Conservation (phyloP, 108 stramenopile species). For the Asterionellopsis glacialis region DNA sequence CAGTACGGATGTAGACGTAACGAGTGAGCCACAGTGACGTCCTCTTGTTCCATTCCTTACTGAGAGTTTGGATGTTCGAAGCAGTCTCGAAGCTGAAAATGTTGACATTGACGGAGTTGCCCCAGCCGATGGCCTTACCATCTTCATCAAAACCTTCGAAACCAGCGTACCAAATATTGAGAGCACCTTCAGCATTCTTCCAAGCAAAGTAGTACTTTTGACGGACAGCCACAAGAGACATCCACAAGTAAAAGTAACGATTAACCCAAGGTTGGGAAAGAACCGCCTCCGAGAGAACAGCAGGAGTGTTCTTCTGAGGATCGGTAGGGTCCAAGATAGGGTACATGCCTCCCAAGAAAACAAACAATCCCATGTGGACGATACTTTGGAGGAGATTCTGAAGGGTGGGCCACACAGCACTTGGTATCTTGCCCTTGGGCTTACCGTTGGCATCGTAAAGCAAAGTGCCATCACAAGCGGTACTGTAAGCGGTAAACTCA, state of each 20-base stretch:
- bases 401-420: conserved; percentile 70
- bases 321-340: conserved; percentile 76
- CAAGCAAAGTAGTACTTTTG: conserved; percentile 98
- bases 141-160: conserved; percentile 88
- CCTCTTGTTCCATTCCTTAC: conserved; percentile 95
- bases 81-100: conserved; percentile 91
- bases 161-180: conserved; percentile 90
- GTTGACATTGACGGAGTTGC: conserved; percentile 86
- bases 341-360: conserved; percentile 64
- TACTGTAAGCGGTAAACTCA: conserved; percentile 73
- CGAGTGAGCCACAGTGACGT: conserved; percentile 89
- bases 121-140: conserved; percentile 87
- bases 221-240: conserved; percentile 81
- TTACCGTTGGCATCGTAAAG: conserved; percentile 71
- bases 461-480: conserved; percentile 69
- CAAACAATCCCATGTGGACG: conserved; percentile 61
- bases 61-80: conserved; percentile 72
- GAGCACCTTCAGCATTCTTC: conserved; percentile 91
- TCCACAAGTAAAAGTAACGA: conserved; percentile 71
- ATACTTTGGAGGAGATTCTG: conserved; percentile 67
- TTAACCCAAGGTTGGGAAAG: conserved; percentile 53
- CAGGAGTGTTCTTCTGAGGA: conserved; percentile 71
- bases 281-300: conserved; percentile 54
- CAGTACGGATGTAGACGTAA: conserved; percentile 94
- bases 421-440: conserved; percentile 71